Conservation (phyloP, 2,329 filamentous ascomycete species). For the Pseudodiploospora longispora region DNA sequence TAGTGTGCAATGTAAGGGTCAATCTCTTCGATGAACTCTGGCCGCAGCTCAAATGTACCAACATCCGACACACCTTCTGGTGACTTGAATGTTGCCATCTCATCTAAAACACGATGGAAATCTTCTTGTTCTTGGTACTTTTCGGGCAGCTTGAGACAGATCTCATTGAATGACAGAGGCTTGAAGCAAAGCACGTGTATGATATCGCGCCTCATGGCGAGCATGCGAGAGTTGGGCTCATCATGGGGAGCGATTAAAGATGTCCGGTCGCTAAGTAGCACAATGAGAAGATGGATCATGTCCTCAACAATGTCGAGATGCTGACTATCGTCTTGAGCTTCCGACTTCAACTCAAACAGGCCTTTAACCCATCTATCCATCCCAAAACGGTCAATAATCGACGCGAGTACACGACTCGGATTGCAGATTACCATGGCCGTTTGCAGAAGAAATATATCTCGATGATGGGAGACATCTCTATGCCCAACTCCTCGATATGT, state of each 20-base stretch:
- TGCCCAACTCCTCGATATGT: conserved; percentile 87
- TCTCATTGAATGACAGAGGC: conserved; percentile 87
- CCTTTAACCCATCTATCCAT: conserved; percentile 83
- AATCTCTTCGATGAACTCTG: conserved; percentile 76
- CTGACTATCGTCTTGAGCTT: conserved; percentile 77
- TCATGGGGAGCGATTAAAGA: conserved; percentile 64
- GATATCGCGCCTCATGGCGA: conserved; percentile 79
- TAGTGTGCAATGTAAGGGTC: conserved; percentile 97
- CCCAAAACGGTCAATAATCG: conserved; percentile 85
- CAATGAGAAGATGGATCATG: conserved; percentile 86
- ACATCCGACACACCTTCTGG: conserved; percentile 89
- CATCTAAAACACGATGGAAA: conserved; percentile 74
- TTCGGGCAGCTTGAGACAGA: conserved; percentile 78
- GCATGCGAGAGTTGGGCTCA: conserved; percentile 55
- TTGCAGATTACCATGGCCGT: conserved; percentile 82
- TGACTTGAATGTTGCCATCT: conserved; percentile 81
- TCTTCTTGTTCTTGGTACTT: conserved; percentile 83
- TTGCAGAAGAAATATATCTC: conserved; percentile 90
- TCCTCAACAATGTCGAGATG: conserved; percentile 92
- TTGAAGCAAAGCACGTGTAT: conserved; percentile 94
- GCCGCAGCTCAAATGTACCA: conserved; percentile 87
- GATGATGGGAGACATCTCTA: conserved; percentile 85
- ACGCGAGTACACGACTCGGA: conserved; percentile 73
- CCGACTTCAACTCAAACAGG: conserved; percentile 62
- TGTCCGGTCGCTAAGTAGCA: conserved; percentile 81